phyloP scores from a whole-genome alignment of 208 protist genomes.

The Wallacemonas rigidus region DNA sequence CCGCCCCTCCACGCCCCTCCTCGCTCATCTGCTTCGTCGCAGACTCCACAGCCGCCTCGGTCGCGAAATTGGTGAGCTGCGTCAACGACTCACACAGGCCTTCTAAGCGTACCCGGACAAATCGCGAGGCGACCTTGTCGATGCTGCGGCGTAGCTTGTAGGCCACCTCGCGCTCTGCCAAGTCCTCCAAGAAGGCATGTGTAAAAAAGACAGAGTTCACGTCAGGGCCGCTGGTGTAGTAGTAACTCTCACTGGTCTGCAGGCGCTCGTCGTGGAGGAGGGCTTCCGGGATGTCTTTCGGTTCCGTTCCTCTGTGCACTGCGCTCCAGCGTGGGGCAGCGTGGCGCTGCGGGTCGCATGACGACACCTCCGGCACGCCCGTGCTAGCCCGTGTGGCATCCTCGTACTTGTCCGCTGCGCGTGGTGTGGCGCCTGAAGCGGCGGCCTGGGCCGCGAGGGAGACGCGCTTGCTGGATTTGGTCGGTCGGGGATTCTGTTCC shows the following conservation, averaged over 20 bases:
- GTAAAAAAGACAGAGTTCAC: conserved; percentile 61
- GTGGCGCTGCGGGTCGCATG: background rate
- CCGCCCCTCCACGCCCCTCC: background rate
- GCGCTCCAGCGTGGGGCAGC: background rate
- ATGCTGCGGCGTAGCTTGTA: conserved; percentile 48
- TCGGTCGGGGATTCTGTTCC: background rate
- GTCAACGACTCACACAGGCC: conserved; percentile 61
- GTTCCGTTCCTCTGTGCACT: background rate
- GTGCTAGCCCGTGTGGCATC: background rate
- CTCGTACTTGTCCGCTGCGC: background rate
- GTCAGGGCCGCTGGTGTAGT: conserved; percentile 17
- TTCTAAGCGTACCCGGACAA: conserved; percentile 55
- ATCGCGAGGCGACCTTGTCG: conserved; percentile 63
- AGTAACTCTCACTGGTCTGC: background rate
- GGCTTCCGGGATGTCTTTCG: background rate
- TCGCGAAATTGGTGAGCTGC: conserved; percentile 47
- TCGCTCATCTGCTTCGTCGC: conserved; percentile 22
- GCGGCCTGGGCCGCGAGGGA: background rate
- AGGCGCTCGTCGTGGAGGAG: conserved; percentile 8
- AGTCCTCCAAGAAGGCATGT: conserved; percentile 48
- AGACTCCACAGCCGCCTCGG: conserved; percentile 57
- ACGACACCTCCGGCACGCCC: background rate
- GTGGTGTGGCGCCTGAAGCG: background rate
- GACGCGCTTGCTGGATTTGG: conserved; percentile 13
- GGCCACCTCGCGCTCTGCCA: conserved; percentile 52